These are phyloP conservation scores for Xylaria polymorpha DNA, from an alignment of 2,329 filamentous ascomycete genomes.

Conservation along the genomic window DNA sequence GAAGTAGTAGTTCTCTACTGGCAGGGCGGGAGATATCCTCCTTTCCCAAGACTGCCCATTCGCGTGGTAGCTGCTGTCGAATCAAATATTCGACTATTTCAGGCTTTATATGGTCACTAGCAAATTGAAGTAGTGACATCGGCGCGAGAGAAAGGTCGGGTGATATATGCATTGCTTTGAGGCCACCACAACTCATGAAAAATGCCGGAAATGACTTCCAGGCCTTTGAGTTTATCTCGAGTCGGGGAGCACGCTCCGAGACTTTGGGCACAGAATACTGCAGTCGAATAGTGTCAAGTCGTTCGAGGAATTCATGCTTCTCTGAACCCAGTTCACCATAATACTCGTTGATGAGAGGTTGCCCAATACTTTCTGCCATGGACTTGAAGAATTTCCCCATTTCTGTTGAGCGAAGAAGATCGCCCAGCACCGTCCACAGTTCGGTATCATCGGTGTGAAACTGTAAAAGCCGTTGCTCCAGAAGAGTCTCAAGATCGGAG, in stretches of 20 bases:
- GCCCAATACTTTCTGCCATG: not conserved
- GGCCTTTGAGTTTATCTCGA: not conserved
- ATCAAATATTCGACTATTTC: slow-evolving; percentile 6
- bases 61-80: not conserved
- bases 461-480: not conserved
- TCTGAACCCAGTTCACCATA: not conserved
- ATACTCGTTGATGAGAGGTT: not conserved
- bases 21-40: not conserved
- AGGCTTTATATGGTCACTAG: not conserved
- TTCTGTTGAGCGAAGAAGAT: slow-evolving; percentile 10
- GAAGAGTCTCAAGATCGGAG: not conserved
- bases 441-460: not conserved
- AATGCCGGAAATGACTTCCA: slow-evolving; percentile 1
- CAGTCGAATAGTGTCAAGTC: not conserved
- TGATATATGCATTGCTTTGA: not conserved
- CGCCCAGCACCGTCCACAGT: not conserved
- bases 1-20: slow-evolving; percentile 2
- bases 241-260: not conserved
- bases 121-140: not conserved
- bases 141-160: not conserved
- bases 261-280: not conserved
- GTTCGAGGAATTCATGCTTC: not conserved
- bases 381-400: slow-evolving; percentile 11
- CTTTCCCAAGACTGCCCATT: slow-evolving; percentile 3
- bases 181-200: too few relatives aligned